A percentile compares a stretch with the other conserved stretches of the same genome.
Conservation (phyloP, 1,139 yeast species). For the Pichia sp. region DNA sequence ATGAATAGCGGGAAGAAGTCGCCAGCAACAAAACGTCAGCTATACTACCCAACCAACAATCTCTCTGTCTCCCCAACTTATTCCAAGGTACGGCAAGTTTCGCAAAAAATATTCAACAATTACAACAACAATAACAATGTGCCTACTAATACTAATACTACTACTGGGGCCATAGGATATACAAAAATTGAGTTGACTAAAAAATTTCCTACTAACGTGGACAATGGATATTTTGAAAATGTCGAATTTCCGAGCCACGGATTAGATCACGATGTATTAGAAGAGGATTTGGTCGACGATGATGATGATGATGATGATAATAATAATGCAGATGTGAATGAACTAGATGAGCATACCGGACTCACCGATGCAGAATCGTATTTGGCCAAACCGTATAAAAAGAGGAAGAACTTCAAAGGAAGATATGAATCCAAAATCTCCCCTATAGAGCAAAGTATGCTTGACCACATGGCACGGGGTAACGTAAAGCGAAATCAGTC, state of each 20-base stretch:
- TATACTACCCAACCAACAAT: conserved; percentile 4
- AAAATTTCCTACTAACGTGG: conserved; percentile 1
- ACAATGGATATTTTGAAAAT: not conserved
- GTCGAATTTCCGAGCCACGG: not conserved
- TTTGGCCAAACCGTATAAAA: conserved; percentile 21
- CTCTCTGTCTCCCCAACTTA: conserved; percentile 10
- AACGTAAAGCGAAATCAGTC: not conserved
- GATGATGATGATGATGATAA: not conserved
- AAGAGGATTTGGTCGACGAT: not conserved
- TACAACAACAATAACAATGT: not conserved
- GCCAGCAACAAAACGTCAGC: conserved; percentile 11
- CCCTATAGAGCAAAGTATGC: conserved; percentile 1
- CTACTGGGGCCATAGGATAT: not conserved
- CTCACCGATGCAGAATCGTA: conserved; percentile 25
- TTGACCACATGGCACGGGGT: not conserved
- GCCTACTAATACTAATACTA: not conserved
- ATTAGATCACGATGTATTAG: not conserved
- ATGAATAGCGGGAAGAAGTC: conserved; percentile 8
- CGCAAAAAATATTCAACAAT: conserved; percentile 14
- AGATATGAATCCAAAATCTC: not conserved
- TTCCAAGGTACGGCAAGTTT: conserved; percentile 17
- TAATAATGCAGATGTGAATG: conserved; percentile 16
- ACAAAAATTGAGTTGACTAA: conserved; percentile 15
- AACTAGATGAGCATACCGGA: conserved; percentile 24
- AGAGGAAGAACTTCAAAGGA: not conserved